Evolutionary conservation across 495 filamentous ascomycete species (phyloP), one percentile per base, ranked within the genome.

Genomic region (Aspergillus biplanus): DNA sequence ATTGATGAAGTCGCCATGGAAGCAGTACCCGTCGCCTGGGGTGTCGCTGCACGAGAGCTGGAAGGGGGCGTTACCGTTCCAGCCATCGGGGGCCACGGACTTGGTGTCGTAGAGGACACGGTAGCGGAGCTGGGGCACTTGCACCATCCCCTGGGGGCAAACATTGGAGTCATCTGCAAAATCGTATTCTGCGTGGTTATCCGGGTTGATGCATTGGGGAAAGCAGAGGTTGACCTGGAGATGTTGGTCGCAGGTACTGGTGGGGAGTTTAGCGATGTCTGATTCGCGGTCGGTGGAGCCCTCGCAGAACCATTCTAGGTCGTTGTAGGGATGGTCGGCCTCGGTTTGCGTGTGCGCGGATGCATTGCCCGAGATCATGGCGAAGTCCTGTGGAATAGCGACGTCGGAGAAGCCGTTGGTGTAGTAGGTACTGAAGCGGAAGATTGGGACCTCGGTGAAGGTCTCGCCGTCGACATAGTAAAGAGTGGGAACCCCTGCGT

Each of bases 391-490:
- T 5, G 68, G 62, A 18, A 67, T 64, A 31, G 68, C 48, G 27
- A 58, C 56, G 9, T 65, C 65, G n/a, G 34, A 52, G 47, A 59
- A 61, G 15, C 42, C 15, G 11, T 59, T 54, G 5, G 64, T 53
- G 56, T 70, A 70, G 39, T 67, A 67, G 27, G 68, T 65, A 44
- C 65, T 70, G 63, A 70, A 70, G 4, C 52, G 55, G 62, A 64
- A 65, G 16, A 63, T 57, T 18, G 33, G 56, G 58, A 70, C 62
- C 12, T 65, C 52, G 42, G 56, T 65, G 52, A 58, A 63, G 12
- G 53, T 67, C 1, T 50, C 39, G 27, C 63, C 60, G 39, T 65
- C 52, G 11, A 65, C 62, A 9, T 63, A 47, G 59, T 70, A 70
- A 37, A 70, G 61, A 3, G 67, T 70, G 1, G 67, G 67, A 16